These are phyloP conservation scores for Chaetomiaceae sp. DNA, from an alignment of 2,329 filamentous ascomycete species.

Conservation along the genomic window DNA sequence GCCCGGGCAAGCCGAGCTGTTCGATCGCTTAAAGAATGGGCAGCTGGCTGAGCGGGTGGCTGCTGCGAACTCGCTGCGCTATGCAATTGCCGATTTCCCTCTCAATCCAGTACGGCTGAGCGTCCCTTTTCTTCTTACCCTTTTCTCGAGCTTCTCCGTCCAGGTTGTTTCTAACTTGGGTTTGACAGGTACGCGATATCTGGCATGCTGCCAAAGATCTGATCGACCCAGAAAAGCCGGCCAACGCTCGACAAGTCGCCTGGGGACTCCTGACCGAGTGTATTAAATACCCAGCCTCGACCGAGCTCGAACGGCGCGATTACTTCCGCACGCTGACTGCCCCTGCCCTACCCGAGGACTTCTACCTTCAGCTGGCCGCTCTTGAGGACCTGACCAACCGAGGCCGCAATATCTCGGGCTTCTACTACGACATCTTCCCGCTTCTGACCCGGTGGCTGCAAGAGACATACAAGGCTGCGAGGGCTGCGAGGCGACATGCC, in stretches of 20 bases:
- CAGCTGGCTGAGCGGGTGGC: slow-evolving; percentile 49
- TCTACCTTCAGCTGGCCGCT: slow-evolving; percentile 61
- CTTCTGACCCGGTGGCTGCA: slow-evolving; percentile 59
- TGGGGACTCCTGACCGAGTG: slow-evolving; percentile 64
- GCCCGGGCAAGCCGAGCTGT: slow-evolving; percentile 49
- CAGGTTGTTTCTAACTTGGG: slow-evolving; percentile 6
- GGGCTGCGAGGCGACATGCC: slow-evolving; percentile 47
- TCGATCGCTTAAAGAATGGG: slow-evolving; percentile 52
- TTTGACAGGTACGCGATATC: slow-evolving; percentile 48
- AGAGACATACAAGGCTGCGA: slow-evolving; percentile 50
- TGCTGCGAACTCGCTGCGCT: slow-evolving; percentile 54
- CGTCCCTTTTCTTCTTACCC: too few species aligned
- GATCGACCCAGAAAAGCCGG: slow-evolving; percentile 53
- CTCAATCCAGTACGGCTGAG: slow-evolving; percentile 42
- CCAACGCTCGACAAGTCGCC: slow-evolving; percentile 52
- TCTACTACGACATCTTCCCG: slow-evolving; percentile 63
- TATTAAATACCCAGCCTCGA: slow-evolving; percentile 57
- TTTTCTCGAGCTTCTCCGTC: neutral
- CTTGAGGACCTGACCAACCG: slow-evolving; percentile 57
- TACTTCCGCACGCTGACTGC: slow-evolving; percentile 61
- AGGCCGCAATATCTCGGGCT: slow-evolving; percentile 60
- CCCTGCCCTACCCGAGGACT: slow-evolving; percentile 56
- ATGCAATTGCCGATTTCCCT: slow-evolving; percentile 55
- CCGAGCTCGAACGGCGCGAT: slow-evolving; percentile 62
- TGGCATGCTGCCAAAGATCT: slow-evolving; percentile 65